phyloP scores from a whole-genome alignment of 768 basidiomycete species.

The Myochromella boudieri region DNA sequence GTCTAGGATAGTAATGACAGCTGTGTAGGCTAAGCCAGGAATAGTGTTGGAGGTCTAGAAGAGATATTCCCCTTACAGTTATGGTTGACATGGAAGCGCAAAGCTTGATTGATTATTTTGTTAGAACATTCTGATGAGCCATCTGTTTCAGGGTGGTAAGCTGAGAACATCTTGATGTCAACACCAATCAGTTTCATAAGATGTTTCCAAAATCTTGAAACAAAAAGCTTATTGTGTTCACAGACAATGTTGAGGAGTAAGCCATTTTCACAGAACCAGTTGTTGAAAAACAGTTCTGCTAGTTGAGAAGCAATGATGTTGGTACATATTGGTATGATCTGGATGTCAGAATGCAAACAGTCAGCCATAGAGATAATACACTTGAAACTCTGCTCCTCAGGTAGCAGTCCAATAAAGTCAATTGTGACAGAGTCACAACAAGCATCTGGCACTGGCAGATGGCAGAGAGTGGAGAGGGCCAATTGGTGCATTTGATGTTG shows the following conservation, averaged over 20 bases:
- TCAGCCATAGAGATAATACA: slow-evolving; percentile 26
- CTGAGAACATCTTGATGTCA: slow-evolving; percentile 27
- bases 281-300: slow-evolving; percentile 24
- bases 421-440: slow-evolving; percentile 26
- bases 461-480: slow-evolving; percentile 30
- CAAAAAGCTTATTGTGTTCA: slow-evolving; percentile 27
- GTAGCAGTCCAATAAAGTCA: slow-evolving; percentile 25
- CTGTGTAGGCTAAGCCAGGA: no score
- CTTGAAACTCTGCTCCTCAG: slow-evolving; percentile 24
- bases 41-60: no score
- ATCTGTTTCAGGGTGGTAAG: slow-evolving; percentile 36
- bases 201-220: slow-evolving; percentile 28
- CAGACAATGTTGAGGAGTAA: slow-evolving; percentile 34
- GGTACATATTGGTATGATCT: slow-evolving; percentile 7
- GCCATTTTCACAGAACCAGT: slow-evolving; percentile 35
- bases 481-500: slow-evolving; percentile 10
- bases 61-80: no score
- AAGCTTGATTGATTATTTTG: slow-evolving; percentile 23
- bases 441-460: no score
- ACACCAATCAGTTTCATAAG: slow-evolving; percentile 20
- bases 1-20: no score
- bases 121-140: slow-evolving; percentile 29
- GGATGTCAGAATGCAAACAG: slow-evolving; percentile 21
- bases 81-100: slow-evolving; percentile 23
- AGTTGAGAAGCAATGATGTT: slow-evolving; percentile 17